Percentiles rank a stretch among this genome's conserved stretches.
Evolutionary conservation across 495 filamentous ascomycete genomes (phyloP).

Genomic region (Aspergillus wentii): DNA sequence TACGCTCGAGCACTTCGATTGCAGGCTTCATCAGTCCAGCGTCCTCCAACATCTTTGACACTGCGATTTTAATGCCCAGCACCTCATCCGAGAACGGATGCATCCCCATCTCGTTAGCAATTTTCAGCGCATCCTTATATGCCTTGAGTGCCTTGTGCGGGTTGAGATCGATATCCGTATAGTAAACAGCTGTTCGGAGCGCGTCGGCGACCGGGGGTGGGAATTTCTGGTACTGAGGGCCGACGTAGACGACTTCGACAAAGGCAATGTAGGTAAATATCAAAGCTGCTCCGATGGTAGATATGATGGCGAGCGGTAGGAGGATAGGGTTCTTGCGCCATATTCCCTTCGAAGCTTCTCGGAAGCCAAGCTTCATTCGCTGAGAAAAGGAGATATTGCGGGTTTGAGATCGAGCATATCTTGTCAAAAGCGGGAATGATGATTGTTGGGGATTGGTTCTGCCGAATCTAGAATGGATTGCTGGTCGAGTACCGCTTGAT

Average conservation of each 20-base stretch:
- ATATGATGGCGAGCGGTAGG: conserved; percentile 45
- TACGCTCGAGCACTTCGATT: conserved; percentile 64
- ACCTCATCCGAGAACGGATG: conserved; percentile 88
- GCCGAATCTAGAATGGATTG: conserved; percentile 5
- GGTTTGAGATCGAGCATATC: conserved; percentile 7
- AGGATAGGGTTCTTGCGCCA: conserved; percentile 45
- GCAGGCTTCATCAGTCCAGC: conserved; percentile 59
- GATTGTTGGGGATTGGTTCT: no score
- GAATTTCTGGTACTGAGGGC: conserved; percentile 66
- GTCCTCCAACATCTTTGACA: conserved; percentile 75
- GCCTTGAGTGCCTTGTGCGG: conserved; percentile 71
- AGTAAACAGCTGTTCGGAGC: conserved; percentile 83
- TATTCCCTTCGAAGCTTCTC: conserved; percentile 36
- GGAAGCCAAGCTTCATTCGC: conserved; percentile 26
- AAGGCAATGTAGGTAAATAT: conserved; percentile 44
- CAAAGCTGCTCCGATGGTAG: conserved; percentile 33
- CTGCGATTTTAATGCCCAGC: conserved; percentile 78
- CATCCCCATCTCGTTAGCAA: conserved; percentile 66
- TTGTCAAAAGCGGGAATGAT: no score
- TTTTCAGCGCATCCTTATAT: conserved; percentile 70
- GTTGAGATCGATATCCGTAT: conserved; percentile 67
- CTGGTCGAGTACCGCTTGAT: conserved; percentile 16
- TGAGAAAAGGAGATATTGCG: conserved; percentile 19
- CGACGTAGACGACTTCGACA: conserved; percentile 61
- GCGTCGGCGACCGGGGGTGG: conserved; percentile 73